A percentile compares a stretch with the other conserved stretches of the same genome.
Conservation (phyloP, 495 filamentous ascomycete genomes). For the Penicillium lividum region DNA sequence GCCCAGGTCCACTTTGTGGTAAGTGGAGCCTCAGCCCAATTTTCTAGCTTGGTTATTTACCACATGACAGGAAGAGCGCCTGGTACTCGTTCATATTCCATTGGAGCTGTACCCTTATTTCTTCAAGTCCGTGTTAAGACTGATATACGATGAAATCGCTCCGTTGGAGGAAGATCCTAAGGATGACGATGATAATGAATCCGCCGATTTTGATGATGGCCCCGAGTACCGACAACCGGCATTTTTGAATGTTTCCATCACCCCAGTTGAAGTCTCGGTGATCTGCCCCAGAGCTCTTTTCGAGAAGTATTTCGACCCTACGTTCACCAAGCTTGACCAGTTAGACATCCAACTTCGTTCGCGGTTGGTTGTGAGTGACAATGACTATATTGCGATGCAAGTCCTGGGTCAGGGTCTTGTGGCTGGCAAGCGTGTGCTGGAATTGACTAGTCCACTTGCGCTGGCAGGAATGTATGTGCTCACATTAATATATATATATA, state of each 20-base stretch:
- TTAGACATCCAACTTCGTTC: slow-evolving; percentile 37
- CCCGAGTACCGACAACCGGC: slow-evolving; percentile 56
- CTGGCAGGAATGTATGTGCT: slow-evolving; percentile 78
- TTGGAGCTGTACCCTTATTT: slow-evolving; percentile 77
- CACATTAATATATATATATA: not conserved
- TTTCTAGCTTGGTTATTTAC: slow-evolving; percentile 2
- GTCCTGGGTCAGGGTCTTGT: slow-evolving; percentile 87
- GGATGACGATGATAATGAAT: slow-evolving; percentile 27
- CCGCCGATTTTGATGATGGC: slow-evolving; percentile 25
- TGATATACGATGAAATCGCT: slow-evolving; percentile 69
- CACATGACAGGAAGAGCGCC: slow-evolving; percentile 69
- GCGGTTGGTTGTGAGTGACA: slow-evolving; percentile 70
- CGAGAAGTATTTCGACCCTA: slow-evolving; percentile 70
- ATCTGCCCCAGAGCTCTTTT: slow-evolving; percentile 78
- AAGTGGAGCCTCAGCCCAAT: slow-evolving; percentile 25
- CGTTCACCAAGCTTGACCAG: slow-evolving; percentile 51
- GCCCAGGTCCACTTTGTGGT: slow-evolving; percentile 60
- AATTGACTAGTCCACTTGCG: slow-evolving; percentile 87
- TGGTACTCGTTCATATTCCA: slow-evolving; percentile 91
- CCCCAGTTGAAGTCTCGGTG: slow-evolving; percentile 88
- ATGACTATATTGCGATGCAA: slow-evolving; percentile 84
- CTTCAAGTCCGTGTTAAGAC: slow-evolving; percentile 76
- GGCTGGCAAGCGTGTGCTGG: slow-evolving; percentile 89
- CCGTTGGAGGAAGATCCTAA: slow-evolving; percentile 25
- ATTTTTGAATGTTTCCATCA: slow-evolving; percentile 92